Evolutionary conservation across 78 protist species (phyloP), one percentile per base, ranked within the genome.

Genomic region (Chrysochromulina parva): DNA sequence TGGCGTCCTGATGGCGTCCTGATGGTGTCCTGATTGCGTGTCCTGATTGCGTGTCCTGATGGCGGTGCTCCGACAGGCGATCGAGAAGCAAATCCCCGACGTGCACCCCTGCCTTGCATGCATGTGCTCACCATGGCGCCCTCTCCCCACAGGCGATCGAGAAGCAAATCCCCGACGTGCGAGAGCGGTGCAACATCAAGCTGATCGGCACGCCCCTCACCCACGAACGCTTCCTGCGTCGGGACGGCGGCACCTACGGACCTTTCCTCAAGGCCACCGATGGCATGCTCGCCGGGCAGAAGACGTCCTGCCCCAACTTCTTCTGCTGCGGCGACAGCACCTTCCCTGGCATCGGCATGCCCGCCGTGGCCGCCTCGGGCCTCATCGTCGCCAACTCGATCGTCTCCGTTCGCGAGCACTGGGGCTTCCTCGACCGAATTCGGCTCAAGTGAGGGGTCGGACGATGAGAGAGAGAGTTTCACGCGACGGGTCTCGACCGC

Each of bases 281-380:
- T 4, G 86, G 48, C 28, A 9, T 7, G 47, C n/a, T 78, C 0
- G 62, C 86, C n/a, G 60, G 57, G 26, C 14, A 20, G 19, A 0
- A 1, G 14, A 53, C 62, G 26, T 14, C 58, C 3, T 17, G 13
- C 19, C 24, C 19, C 0, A 47, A 47, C 62, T 14, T 78, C 3
- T 53, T 9, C 16, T 78, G 86, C 60, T 0, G 0, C 28, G 86
- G 86, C 47, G 86, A 53, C 47, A 24, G 50, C 20, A 78, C 86
- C 20, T 78, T 78, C 47, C 86, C 86, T 11, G 86, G 86, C 48
- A 78, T 78, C 60, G 86, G 86, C 28, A 53, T 78, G 86, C 86
- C 86, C 13, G 86, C 86, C 1, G 86, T 78, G 5, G 86, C 86
- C 48, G 86, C 57, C 5, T 78, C 86, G 60, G 86, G 62, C 17